Evolutionary conservation across 2,329 filamentous ascomycete species (phyloP).

Genomic region (Hortaea sp.): DNA sequence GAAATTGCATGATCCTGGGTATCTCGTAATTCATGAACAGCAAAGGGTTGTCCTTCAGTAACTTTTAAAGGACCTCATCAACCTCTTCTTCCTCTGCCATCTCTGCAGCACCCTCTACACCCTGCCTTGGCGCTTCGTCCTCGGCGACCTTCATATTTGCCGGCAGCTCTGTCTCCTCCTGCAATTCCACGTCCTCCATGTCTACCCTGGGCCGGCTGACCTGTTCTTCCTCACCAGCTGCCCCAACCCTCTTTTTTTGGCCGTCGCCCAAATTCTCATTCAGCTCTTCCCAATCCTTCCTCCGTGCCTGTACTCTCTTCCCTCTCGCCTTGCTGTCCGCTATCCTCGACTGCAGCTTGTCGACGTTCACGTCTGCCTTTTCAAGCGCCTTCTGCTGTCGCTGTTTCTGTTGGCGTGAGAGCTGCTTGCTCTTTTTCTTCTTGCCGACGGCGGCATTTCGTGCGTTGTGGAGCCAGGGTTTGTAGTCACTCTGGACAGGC

Average conservation of each 20-base stretch:
- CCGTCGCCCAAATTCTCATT: constrained; percentile 16
- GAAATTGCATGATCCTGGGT: too few relatives aligned
- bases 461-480: constrained; percentile 59
- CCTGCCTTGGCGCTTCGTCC: not conserved
- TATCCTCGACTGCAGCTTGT: constrained; percentile 47
- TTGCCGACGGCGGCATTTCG: constrained; percentile 61
- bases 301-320: constrained; percentile 30
- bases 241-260: not conserved
- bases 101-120: not conserved
- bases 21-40: too few relatives aligned
- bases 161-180: constrained; percentile 1
- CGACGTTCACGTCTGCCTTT: constrained; percentile 43
- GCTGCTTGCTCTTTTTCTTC: constrained; percentile 49
- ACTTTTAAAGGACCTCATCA: not conserved
- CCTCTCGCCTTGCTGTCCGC: constrained; percentile 41
- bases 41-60: too few relatives aligned
- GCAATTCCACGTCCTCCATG: constrained; percentile 2
- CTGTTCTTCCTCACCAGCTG: not conserved
- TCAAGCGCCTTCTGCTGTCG: constrained; percentile 47
- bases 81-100: not conserved
- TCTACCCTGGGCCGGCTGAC: not conserved
- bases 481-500: constrained; percentile 37
- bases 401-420: constrained; percentile 43
- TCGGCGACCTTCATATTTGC: not conserved
- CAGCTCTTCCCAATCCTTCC: constrained; percentile 24